Conservation (phyloP, 805 yeast genomes). For the Candida ascalaphidarum region DNA sequence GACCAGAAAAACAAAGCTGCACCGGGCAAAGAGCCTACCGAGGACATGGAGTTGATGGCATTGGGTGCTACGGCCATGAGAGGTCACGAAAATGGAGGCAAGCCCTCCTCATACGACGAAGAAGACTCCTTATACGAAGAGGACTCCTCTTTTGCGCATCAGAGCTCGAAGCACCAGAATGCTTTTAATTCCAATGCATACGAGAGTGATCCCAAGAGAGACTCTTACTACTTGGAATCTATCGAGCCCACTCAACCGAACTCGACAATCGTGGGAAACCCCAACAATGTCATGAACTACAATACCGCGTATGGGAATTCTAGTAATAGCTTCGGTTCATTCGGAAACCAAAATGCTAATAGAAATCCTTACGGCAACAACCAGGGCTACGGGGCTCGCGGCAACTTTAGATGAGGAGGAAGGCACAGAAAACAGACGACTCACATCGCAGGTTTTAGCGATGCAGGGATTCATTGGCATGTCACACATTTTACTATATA, state of each 20-base stretch:
- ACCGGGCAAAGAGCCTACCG: slow-evolving; percentile 12
- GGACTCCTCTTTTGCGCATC: slow-evolving; percentile 7
- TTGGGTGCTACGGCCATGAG: slow-evolving; percentile 64
- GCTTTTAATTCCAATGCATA: slow-evolving; percentile 4
- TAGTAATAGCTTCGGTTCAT: no score
- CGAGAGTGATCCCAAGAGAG: slow-evolving; percentile 13
- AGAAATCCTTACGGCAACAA: slow-evolving; percentile 1
- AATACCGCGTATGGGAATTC: slow-evolving; percentile 8
- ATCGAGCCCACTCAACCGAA: slow-evolving; percentile 35
- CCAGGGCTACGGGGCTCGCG: neutral
- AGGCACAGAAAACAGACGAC: no score
- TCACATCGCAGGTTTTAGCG: no score
- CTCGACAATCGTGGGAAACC: slow-evolving; percentile 34
- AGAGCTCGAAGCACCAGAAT: slow-evolving; percentile 1
- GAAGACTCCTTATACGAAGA: slow-evolving; percentile 28
- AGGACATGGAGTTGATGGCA: slow-evolving; percentile 60
- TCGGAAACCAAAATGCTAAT: neutral
- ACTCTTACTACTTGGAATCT: slow-evolving; percentile 17
- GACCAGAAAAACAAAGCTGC: slow-evolving; percentile 24
- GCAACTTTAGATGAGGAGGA: slow-evolving; percentile 1
- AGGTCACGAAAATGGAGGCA: slow-evolving; percentile 41
- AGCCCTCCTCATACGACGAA: slow-evolving; percentile 14
- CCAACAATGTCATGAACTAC: slow-evolving; percentile 19
- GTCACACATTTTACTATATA: no score
- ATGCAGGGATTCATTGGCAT: no score